These are phyloP conservation scores for Solanum raphanifolium DNA, from an alignment of 257 asterid genomes.

Conservation along the genomic window DNA sequence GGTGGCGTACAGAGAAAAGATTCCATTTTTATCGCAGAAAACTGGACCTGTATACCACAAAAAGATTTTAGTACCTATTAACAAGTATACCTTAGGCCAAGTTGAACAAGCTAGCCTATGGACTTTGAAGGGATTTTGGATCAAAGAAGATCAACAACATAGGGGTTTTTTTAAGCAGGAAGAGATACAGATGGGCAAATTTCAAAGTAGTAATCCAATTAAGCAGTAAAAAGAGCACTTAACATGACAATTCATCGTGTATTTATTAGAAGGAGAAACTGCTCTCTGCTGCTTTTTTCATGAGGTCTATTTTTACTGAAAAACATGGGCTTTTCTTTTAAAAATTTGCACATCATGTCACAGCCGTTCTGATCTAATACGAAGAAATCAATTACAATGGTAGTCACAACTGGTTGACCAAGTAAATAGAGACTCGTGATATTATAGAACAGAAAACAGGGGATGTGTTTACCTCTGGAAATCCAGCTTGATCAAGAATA, in stretches of 20 bases:
- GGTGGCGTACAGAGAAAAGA: not conserved
- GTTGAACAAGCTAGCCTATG: not conserved
- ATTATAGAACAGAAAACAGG: not conserved
- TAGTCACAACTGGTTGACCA: not conserved
- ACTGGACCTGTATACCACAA: not conserved
- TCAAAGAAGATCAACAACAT: not conserved
- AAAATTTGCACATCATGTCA: not conserved
- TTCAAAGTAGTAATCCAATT: not conserved
- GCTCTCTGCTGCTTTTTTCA: not conserved
- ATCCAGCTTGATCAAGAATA: constrained; percentile 96
- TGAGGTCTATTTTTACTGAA: not conserved
- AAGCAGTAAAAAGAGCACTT: not conserved
- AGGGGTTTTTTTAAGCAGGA: not conserved
- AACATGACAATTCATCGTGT: not conserved
- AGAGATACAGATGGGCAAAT: not conserved
- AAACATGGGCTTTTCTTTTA: not conserved
- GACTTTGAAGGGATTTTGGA: not conserved
- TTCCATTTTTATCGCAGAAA: not conserved
- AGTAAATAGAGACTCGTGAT: not conserved
- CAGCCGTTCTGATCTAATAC: not conserved
- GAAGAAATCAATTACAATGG: not conserved
- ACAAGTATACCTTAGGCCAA: not conserved
- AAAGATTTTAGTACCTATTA: not conserved
- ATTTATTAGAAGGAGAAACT: not conserved
- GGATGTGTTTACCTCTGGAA: constrained; percentile 44